A percentile compares a stretch with the other conserved stretches of the same genome.
Conservation (phyloP, 768 basidiomycete species). For the Phaffia tasmanica region DNA sequence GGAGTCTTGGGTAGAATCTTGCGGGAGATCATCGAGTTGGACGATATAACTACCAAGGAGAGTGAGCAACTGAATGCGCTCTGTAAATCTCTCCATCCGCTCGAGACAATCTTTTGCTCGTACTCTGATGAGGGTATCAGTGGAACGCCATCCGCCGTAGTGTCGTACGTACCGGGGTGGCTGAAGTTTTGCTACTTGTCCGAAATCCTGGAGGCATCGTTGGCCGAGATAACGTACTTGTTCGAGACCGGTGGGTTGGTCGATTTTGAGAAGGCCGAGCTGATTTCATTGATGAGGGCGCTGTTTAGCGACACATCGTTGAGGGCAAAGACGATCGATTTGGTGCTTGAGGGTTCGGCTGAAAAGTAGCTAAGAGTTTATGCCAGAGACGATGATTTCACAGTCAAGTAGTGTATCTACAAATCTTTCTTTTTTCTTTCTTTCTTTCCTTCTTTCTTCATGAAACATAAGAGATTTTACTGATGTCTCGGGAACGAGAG, state of each 20-base stretch:
- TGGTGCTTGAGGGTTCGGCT: slow-evolving; percentile 47
- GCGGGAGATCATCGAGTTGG: slow-evolving; percentile 58
- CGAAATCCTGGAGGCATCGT: slow-evolving; percentile 83
- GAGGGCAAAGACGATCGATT: slow-evolving; percentile 69
- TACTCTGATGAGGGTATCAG: slow-evolving; percentile 31
- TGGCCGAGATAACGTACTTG: slow-evolving; percentile 82
- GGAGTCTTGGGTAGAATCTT: slow-evolving; percentile 56
- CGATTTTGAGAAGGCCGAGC: slow-evolving; percentile 75
- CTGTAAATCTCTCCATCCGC: slow-evolving; percentile 60
- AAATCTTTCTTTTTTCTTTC: no score
- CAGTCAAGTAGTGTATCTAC: no score
- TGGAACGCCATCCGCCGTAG: slow-evolving; percentile 57
- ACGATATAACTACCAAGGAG: slow-evolving; percentile 79
- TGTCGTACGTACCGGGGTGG: slow-evolving; percentile 82
- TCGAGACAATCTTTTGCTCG: slow-evolving; percentile 45
- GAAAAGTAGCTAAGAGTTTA: no score
- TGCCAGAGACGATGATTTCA: no score
- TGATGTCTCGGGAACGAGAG: no score
- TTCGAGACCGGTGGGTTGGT: slow-evolving; percentile 83
- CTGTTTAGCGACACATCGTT: slow-evolving; percentile 78
- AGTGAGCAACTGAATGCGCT: slow-evolving; percentile 73
- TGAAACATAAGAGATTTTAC: no score
- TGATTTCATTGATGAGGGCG: slow-evolving; percentile 67
- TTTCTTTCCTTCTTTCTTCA: no score
- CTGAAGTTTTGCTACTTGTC: slow-evolving; percentile 89